Evolutionary conservation across 495 filamentous ascomycete species (phyloP).

Genomic region (Polyplosphaeria fusca): DNA sequence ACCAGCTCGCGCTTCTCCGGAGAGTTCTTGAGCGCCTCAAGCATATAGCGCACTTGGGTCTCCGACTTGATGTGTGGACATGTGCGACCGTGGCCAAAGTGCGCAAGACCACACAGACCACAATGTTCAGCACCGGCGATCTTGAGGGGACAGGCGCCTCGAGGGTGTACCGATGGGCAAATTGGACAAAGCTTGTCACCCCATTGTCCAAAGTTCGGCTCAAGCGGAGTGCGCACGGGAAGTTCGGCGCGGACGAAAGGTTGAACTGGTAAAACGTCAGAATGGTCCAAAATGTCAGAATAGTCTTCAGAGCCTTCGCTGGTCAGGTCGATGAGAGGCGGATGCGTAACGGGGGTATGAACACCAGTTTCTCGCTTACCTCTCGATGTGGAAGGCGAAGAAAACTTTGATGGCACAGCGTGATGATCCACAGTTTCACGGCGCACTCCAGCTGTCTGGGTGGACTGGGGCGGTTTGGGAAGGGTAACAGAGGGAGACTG

Average conservation of each 20-base stretch:
- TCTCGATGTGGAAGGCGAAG: not conserved
- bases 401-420: not conserved
- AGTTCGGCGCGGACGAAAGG: slow-evolving; percentile 21
- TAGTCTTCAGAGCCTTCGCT: not conserved
- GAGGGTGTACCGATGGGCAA: slow-evolving; percentile 52
- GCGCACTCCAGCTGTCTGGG: not conserved
- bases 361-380: too few relatives aligned
- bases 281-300: not conserved
- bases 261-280: slow-evolving; percentile 17
- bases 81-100: slow-evolving; percentile 52
- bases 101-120: slow-evolving; percentile 64
- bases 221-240: slow-evolving; percentile 23
- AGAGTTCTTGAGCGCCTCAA: slow-evolving; percentile 56
- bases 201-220: slow-evolving; percentile 7
- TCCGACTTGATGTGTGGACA: slow-evolving; percentile 62
- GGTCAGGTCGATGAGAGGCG: not conserved
- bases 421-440: too few relatives aligned
- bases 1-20: slow-evolving; percentile 55
- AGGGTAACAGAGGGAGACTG: not conserved
- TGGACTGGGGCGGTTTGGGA: not conserved
- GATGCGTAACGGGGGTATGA: not conserved
- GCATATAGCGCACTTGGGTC: slow-evolving; percentile 57
- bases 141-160: slow-evolving; percentile 61
- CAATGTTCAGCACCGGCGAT: slow-evolving; percentile 60
- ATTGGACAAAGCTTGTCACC: slow-evolving; percentile 47